These are phyloP conservation scores for Apiospora malaysiana DNA, from an alignment of 2,329 filamentous ascomycete genomes.

Conservation along the genomic window DNA sequence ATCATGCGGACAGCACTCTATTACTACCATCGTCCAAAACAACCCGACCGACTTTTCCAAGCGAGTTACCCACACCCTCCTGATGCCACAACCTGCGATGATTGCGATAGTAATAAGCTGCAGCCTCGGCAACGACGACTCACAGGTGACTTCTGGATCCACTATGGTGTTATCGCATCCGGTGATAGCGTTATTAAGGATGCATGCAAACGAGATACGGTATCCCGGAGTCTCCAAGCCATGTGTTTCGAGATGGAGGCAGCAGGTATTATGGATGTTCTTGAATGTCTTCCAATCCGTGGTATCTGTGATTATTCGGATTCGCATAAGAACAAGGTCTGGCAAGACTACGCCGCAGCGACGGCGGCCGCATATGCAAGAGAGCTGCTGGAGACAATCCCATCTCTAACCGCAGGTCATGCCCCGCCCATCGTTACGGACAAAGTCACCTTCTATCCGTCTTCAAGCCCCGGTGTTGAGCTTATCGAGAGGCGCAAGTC, in stretches of 20 bases:
- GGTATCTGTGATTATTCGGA: conserved; percentile 42
- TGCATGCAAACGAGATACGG: conserved; percentile 23
- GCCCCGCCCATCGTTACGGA: background rate
- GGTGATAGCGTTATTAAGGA: conserved; percentile 29
- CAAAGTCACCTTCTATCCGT: background rate
- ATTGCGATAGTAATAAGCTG: background rate
- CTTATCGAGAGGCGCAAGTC: background rate
- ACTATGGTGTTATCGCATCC: conserved; percentile 29
- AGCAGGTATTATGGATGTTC: conserved; percentile 38
- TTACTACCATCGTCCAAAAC: background rate
- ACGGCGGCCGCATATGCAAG: conserved; percentile 36
- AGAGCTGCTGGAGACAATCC: conserved; percentile 24
- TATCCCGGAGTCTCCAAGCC: conserved; percentile 21
- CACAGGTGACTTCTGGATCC: conserved; percentile 18
- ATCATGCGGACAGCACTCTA: background rate
- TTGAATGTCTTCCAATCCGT: conserved; percentile 38
- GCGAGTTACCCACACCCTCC: background rate
- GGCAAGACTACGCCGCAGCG: conserved; percentile 35
- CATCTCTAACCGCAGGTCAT: background rate
- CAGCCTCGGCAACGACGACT: background rate
- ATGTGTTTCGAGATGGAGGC: conserved; percentile 31
- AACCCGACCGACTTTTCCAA: conserved; percentile 1
- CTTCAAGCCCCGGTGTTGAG: background rate
- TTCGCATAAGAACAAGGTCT: conserved; percentile 33
- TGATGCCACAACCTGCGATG: background rate